Conservation (phyloP, 768 basidiomycete species). For the Boletus vinaceobasis region DNA sequence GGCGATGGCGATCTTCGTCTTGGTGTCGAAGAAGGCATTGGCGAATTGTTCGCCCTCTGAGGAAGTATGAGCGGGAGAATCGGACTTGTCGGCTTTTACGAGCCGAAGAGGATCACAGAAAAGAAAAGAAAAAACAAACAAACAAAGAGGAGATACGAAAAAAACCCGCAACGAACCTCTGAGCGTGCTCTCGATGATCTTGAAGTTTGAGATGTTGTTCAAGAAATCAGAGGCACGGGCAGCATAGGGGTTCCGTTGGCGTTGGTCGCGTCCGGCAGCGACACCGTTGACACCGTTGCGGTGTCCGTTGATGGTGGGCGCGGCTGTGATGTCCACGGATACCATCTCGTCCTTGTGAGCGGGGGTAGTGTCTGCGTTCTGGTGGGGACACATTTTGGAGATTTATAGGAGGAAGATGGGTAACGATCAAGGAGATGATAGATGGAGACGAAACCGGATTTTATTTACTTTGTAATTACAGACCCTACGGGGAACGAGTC, state of each 20-base stretch:
- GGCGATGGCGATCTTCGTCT: slow-evolving; percentile 99
- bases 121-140: neutral
- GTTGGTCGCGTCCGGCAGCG: slow-evolving; percentile 38
- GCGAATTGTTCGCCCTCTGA: slow-evolving; percentile 98
- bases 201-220: slow-evolving; percentile 90
- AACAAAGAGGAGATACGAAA: no score
- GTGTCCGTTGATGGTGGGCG: slow-evolving; percentile 42
- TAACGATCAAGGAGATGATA: neutral
- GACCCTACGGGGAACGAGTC: slow-evolving; percentile 5
- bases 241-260: slow-evolving; percentile 74
- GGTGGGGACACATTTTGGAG: slow-evolving; percentile 48
- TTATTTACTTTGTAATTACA: no score
- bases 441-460: neutral
- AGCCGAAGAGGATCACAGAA: neutral
- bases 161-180: slow-evolving; percentile 56
- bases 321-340: slow-evolving; percentile 41
- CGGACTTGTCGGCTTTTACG: slow-evolving; percentile 9
- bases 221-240: slow-evolving; percentile 90
- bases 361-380: slow-evolving; percentile 47
- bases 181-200: slow-evolving; percentile 95
- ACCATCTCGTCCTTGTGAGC: slow-evolving; percentile 63
- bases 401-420: neutral
- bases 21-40: slow-evolving; percentile 99
- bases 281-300: slow-evolving; percentile 34
- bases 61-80: slow-evolving; percentile 10